These are phyloP conservation scores for Aquanectria penicillioides DNA, from an alignment of 2,329 filamentous ascomycete genomes.

Conservation along the genomic window DNA sequence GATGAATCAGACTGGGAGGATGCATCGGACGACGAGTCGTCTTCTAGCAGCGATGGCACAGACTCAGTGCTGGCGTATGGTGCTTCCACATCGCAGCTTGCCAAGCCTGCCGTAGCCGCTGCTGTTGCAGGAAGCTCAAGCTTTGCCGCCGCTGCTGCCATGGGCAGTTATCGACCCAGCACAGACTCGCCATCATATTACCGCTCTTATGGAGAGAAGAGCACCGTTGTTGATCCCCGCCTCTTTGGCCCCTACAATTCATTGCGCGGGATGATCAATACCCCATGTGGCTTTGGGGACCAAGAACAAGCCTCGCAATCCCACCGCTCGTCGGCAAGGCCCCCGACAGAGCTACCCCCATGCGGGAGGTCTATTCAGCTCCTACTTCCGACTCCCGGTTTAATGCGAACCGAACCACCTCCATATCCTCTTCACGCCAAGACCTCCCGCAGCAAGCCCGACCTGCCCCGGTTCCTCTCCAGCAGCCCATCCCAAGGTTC, in stretches of 20 bases:
- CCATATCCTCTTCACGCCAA: conserved; percentile 52
- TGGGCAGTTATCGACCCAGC: conserved; percentile 42
- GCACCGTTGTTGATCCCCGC: conserved; percentile 65
- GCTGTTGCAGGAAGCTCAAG: conserved; percentile 52
- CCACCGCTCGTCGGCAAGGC: conserved; percentile 35
- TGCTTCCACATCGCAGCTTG: conserved; percentile 36
- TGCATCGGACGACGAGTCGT: conserved; percentile 60
- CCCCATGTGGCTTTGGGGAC: conserved; percentile 63
- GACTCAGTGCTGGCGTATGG: conserved; percentile 54
- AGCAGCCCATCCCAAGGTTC: conserved; percentile 83
- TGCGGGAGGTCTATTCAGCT: conserved; percentile 73
- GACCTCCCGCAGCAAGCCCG: conserved; percentile 55
- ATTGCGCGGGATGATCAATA: conserved; percentile 64
- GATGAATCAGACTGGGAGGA: conserved; percentile 68
- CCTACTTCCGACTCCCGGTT: conserved; percentile 74
- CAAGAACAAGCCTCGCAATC: conserved; percentile 43
- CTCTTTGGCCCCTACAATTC: conserved; percentile 71
- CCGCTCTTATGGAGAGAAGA: conserved; percentile 48
- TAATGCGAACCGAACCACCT: conserved; percentile 65
- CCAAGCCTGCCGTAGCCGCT: conserved; percentile 36
- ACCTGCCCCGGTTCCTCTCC: conserved; percentile 74
- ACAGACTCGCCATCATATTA: conserved; percentile 38
- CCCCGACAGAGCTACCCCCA: too few species aligned
- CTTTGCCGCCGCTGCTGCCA: conserved; percentile 53
- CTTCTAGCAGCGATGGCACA: conserved; percentile 47